Evolutionary conservation across 352 stramenopile genomes (phyloP).

Genomic region (Globisporangium paddicum): DNA sequence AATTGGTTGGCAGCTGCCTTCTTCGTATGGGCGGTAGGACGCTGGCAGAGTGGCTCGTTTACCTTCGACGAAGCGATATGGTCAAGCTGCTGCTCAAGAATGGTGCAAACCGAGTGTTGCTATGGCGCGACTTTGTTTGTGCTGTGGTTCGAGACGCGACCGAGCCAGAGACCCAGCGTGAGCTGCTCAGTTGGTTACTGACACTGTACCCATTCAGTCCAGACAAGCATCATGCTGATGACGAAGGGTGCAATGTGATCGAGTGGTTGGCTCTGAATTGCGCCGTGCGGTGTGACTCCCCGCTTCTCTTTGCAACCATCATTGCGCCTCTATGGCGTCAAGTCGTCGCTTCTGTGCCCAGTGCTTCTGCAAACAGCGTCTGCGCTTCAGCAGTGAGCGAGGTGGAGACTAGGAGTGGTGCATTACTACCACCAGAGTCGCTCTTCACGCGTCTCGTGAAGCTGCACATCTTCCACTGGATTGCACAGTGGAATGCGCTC

Average conservation of each 20-base stretch:
- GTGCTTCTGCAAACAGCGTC: not conserved
- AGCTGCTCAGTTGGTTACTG: constrained; percentile 1
- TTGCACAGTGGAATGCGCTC: constrained; percentile 35
- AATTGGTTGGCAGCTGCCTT: not conserved
- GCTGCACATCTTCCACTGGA: constrained; percentile 10
- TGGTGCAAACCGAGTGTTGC: too few relatives aligned
- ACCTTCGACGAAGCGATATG: constrained; percentile 17
- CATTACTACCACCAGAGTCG: not conserved
- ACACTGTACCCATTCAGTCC: not conserved
- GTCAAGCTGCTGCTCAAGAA: constrained; percentile 11
- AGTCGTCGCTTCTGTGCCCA: not conserved
- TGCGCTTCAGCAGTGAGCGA: not conserved
- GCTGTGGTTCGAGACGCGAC: not conserved
- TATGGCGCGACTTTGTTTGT: constrained; percentile 3
- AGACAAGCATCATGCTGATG: too few relatives aligned
- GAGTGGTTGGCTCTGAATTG: constrained; percentile 4
- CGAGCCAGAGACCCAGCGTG: not conserved
- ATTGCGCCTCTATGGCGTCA: constrained; percentile 1
- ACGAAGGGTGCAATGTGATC: not conserved
- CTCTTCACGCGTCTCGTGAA: not conserved
- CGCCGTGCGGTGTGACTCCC: constrained; percentile 7
- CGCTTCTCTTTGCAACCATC: not conserved
- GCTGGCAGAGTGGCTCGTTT: constrained; percentile 27
- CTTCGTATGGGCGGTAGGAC: constrained; percentile 21
- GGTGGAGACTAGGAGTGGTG: not conserved